Conservation (phyloP, 257 asterid genomes). For the Plantago major region DNA sequence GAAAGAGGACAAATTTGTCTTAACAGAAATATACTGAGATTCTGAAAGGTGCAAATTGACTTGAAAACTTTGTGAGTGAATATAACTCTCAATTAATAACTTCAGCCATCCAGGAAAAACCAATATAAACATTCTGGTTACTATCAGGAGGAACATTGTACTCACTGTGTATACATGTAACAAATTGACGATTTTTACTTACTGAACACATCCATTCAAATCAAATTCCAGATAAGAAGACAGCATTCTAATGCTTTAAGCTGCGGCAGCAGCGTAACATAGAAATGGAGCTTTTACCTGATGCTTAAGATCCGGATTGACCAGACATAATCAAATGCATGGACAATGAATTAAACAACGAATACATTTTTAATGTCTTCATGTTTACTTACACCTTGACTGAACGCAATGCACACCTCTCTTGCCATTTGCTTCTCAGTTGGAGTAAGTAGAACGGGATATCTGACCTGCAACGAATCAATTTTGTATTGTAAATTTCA, state of each 20-base stretch:
- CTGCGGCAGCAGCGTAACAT: too few species aligned
- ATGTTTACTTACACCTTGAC: slow-evolving; percentile 77
- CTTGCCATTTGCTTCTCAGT: slow-evolving; percentile 93
- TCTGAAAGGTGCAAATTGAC: not conserved
- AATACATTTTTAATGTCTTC: slow-evolving; percentile 3
- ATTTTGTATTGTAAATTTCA: not conserved
- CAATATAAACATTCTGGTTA: not conserved
- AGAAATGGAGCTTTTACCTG: too few species aligned
- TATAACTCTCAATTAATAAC: too few species aligned
- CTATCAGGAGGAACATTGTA: not conserved
- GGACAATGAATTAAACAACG: not conserved
- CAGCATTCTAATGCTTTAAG: not conserved
- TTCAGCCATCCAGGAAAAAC: not conserved
- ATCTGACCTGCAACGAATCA: slow-evolving; percentile 63
- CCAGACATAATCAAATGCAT: not conserved
- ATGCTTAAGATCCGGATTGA: not conserved
- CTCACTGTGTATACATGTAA: too few species aligned
- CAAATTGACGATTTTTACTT: too few species aligned
- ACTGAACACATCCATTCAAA: not conserved
- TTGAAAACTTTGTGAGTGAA: not conserved
- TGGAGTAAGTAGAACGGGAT: slow-evolving; percentile 98
- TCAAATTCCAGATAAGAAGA: not conserved
- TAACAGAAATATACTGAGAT: too few species aligned
- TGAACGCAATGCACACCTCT: slow-evolving; percentile 93
- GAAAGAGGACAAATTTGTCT: too few species aligned